Base-by-base conservation (phyloP, 495 filamentous ascomycete genomes). In the Podospora australis region DNA sequence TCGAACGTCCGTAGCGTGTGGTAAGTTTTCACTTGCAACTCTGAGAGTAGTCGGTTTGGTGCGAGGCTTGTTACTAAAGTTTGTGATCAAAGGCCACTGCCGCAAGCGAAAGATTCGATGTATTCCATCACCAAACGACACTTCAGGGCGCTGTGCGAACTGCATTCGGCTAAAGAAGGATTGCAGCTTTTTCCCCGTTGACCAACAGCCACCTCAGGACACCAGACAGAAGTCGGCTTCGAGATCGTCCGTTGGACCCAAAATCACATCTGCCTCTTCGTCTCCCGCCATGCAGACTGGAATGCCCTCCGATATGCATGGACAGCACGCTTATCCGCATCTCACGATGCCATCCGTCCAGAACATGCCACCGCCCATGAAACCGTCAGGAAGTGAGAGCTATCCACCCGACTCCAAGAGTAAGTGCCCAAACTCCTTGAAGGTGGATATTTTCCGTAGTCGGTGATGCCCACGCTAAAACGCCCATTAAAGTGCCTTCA, bases 151-250 rank as follows among this genome's bases (percentile, higher is more conserved):
- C 50, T 98, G 92, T 66, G 84, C 87, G 49, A 95, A 96, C 68
- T 98, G 92, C 69, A 96, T 97, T 55, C 84, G 88, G 41, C 74
- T 98, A 64, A 91, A 94, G 62, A 97, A 95, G 65, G 90, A 95
- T 48, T 98, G 92, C 66, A 85, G 86, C 61, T 98, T 96, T 70
- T 87, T 82, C 61, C 87, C 91, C 9, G 90, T 96, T 22, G 90
- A 96, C 48, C 88, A 91, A 66, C 83, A 86, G 57, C 83, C 83
- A 17, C 80, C 79, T 8, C 63, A 65, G 20, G 50, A 69, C 48
- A 60, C 58, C 28, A 54, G 59, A 40, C 61, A 65, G 25, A 71
- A 70, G 36, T 63, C 63, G 52, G 59, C 57, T 19, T 62, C 66
- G 41, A 60, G 67, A 40, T 58, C 67, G 9, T 67, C 68, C 1